phyloP scores from a whole-genome alignment of 2,329 filamentous ascomycete species.

The Xylariaceae sp. region DNA sequence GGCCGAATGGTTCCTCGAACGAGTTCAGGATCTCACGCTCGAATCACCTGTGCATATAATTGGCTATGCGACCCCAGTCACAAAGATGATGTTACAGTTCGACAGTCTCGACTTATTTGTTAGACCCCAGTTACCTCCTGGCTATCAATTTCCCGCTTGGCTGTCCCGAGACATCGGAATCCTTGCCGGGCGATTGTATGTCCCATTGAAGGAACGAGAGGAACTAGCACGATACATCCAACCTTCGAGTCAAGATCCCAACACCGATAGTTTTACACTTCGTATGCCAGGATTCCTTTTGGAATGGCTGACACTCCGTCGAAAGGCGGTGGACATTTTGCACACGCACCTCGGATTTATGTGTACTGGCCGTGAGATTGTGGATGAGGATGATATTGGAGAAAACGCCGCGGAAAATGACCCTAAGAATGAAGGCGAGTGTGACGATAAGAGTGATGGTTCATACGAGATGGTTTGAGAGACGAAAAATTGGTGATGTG shows the following conservation, averaged over 20 bases:
- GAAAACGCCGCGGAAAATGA: no score
- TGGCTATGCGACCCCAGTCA: constrained; percentile 58
- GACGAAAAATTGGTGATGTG: no score
- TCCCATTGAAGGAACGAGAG: constrained; percentile 46
- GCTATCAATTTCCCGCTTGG: constrained; percentile 47
- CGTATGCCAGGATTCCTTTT: constrained; percentile 45
- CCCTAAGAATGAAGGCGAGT: no score
- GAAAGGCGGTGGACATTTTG: constrained; percentile 54
- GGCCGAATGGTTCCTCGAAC: constrained; percentile 49
- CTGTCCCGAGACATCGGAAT: constrained; percentile 58
- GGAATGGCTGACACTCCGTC: constrained; percentile 54
- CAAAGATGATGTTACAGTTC: constrained; percentile 58
- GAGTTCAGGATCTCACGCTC: constrained; percentile 22
- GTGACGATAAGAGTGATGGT: no score
- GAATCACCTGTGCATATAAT: constrained; percentile 44
- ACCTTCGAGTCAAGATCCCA: constrained; percentile 4
- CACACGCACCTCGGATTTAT: constrained; percentile 61
- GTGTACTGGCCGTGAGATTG: constrained; percentile 39
- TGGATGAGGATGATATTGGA: not conserved
- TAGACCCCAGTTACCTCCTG: constrained; percentile 46
- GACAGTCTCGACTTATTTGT: constrained; percentile 51
- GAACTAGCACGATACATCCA: constrained; percentile 31
- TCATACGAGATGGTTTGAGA: no score
- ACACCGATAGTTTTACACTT: constrained; percentile 21
- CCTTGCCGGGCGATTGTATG: constrained; percentile 59